Base-by-base conservation (phyloP, 2,329 filamentous ascomycete genomes). In the Fusarium sp. region DNA sequence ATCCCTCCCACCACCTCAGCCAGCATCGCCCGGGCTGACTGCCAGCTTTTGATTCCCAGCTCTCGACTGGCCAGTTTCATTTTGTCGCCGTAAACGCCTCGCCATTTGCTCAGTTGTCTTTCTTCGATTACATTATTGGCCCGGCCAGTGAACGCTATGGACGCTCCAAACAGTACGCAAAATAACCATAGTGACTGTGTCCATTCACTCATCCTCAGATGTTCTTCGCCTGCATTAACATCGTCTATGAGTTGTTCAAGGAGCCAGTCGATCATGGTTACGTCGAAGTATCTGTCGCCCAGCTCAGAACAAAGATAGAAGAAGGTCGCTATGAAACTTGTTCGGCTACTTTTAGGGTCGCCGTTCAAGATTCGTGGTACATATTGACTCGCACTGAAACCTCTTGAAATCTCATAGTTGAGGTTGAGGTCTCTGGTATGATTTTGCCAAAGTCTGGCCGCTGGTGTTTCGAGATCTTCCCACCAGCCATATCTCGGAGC, bases 271-370 rank as follows among this genome's bases (percentile, higher is more conserved):
- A 84, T 80, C 42, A 86, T 80, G 62, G 85, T 84, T 32, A 83
- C 82, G 68, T 85, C 84, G 44, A 86, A 81, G 38, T 80, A 78
- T 42, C 79, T 81, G 60, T 84, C 81, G 44, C 84, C 83, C 65
- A 86, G 76, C 68, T 85, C 84, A 52, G 85, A 82, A 78, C 84
- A 83, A 47, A 86, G 81, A 75, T 86, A 86, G 76, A 86, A 84
- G 75, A 85, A 85, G 39, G 84, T 85, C 45, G 84, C 83, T 61
- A 86, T 84, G 76, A 85, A 86, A 61, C 83, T 84, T 42, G 83
- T 84, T 52, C 84, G 81, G 70, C 84, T 86, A 61, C 81, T 82
- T 57, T 78, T 81, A 24, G 80, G 78, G 66, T 82, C 81, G 28
- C 79, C 77, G 45, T 82, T 82, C 34, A 82, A 68, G 55, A 82